These are phyloP conservation scores for Phialocephala subalpina DNA, from an alignment of 2,329 filamentous ascomycete species.

Conservation along the genomic window DNA sequence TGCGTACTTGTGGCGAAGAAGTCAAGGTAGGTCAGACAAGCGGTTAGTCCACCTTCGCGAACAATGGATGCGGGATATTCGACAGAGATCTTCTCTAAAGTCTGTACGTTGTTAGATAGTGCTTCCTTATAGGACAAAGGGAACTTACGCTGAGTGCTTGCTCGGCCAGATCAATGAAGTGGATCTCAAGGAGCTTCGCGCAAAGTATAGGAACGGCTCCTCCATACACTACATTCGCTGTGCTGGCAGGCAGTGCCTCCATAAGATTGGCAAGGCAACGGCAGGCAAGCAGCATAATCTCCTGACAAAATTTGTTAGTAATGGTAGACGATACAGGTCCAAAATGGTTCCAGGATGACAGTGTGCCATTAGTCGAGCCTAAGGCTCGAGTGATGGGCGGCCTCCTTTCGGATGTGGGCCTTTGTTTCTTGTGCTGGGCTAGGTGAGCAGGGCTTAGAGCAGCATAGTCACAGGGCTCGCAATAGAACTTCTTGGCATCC, in stretches of 20 bases:
- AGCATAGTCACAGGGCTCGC: too few relatives aligned
- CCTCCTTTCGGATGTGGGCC: too few relatives aligned
- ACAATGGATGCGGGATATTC: slow-evolving; percentile 97
- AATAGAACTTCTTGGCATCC: too few relatives aligned
- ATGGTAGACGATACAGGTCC: neutral
- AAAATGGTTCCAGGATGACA: neutral
- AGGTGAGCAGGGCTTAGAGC: too few relatives aligned
- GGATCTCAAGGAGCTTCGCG: slow-evolving; percentile 93
- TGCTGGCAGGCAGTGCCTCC: slow-evolving; percentile 93
- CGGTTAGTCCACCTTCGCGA: slow-evolving; percentile 91
- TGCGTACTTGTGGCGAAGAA: slow-evolving; percentile 98
- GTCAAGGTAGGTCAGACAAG: slow-evolving; percentile 95
- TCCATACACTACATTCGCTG: slow-evolving; percentile 96
- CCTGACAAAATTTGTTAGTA: slow-evolving; percentile 45
- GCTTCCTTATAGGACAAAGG: slow-evolving; percentile 23
- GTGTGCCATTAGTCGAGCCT: too few relatives aligned
- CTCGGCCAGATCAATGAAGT: slow-evolving; percentile 96
- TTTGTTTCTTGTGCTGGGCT: too few relatives aligned
- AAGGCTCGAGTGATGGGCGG: too few relatives aligned
- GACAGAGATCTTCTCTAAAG: slow-evolving; percentile 94
- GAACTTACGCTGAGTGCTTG: slow-evolving; percentile 82
- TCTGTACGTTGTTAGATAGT: slow-evolving; percentile 52
- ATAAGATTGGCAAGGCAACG: slow-evolving; percentile 96
- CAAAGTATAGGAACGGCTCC: slow-evolving; percentile 94
- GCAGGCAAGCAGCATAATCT: slow-evolving; percentile 96